Evolutionary conservation across 306 rosid species (phyloP), one percentile per base, ranked within the genome.

Genomic region (Rosa persica): DNA sequence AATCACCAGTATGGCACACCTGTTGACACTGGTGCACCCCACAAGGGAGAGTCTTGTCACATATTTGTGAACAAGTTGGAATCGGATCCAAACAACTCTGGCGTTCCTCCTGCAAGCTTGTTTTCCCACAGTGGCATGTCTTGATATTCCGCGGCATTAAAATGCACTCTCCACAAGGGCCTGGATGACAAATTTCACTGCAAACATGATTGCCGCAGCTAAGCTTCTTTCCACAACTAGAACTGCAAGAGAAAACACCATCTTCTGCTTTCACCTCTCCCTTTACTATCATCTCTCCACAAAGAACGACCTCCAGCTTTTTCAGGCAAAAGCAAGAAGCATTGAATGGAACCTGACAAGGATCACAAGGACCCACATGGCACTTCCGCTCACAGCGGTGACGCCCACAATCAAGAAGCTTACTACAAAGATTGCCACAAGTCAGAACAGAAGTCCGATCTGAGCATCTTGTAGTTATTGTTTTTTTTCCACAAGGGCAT

Each of bases 401-500:
- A 52, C 97, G 98, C 70, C 84, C 83, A 72, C 98, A 94, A 7
- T 86, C 88, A 73, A 94, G 93, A 85, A 89, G 88, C 83, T 86
- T 94, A 49, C 85, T 90, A 90, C 98, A 94, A 20, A 40, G 73
- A 80, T 90, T 92, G 77, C 98, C 94, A 67, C 98, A 94, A 39
- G 94, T 94, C 79, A 92, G 89, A 75, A 81, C 90, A 78, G 98
- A 89, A 79, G 84, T 83, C 64, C 89, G 83, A 80, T 89, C 97
- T 51, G 97, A 92, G 79, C 98, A 94, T 13, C 98, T 87, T 9
- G 97, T 92, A 5, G 98, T 84, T 44, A 90, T 90, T 57, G 49
- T 78, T 84, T 92, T 92, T 94, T 92, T 94, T 77, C 94, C 97
- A 82, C 98, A 94, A 48, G 97, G 96, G 74, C 98, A 94, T 74